A percentile compares a stretch with the other conserved stretches of the same genome.
These are phyloP conservation scores for Zygosaccharomyces sapae DNA, from an alignment of 1,139 yeast species.

Conservation along the genomic window DNA sequence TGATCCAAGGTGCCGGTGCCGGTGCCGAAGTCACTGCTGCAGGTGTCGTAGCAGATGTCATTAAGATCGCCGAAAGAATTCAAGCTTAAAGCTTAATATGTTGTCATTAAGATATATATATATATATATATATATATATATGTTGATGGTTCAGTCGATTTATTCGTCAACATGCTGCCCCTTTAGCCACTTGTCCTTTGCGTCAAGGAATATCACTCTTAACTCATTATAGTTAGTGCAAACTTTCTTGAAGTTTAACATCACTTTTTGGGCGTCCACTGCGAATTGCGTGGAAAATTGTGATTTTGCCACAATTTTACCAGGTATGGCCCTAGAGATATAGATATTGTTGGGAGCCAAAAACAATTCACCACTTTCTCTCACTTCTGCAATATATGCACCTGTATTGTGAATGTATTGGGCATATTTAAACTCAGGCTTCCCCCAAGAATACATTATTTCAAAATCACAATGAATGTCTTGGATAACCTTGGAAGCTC, in stretches of 20 bases:
- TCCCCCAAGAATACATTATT: constrained; percentile 86
- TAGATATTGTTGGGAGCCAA: constrained; percentile 79
- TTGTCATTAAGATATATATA: too few species aligned
- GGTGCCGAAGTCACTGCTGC: constrained; percentile 99
- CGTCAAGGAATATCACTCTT: constrained; percentile 54
- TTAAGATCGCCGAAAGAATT: constrained; percentile 85
- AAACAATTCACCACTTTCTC: constrained; percentile 75
- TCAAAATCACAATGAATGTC: constrained; percentile 51
- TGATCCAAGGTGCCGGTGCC: constrained; percentile 98
- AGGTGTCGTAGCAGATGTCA: constrained; percentile 91
- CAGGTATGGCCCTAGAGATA: constrained; percentile 56
- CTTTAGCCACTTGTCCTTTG: constrained; percentile 45
- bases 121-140: too few species aligned
- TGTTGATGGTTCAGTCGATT: constrained; percentile 2
- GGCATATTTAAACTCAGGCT: constrained; percentile 72
- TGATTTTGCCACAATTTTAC: constrained; percentile 30
- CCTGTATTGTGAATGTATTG: constrained; percentile 92
- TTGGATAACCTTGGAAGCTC: constrained; percentile 64
- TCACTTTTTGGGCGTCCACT: constrained; percentile 66
- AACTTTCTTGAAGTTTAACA: constrained; percentile 60
- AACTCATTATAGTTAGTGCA: constrained; percentile 53
- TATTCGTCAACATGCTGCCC: constrained; percentile 18
- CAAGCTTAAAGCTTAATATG: too few species aligned
- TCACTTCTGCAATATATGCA: constrained; percentile 79
- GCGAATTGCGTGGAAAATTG: constrained; percentile 32